Percentiles rank a stretch among this genome's conserved stretches.
Evolutionary conservation across 2,329 filamentous ascomycete genomes (phyloP).

Genomic region (Xylaria sp.): DNA sequence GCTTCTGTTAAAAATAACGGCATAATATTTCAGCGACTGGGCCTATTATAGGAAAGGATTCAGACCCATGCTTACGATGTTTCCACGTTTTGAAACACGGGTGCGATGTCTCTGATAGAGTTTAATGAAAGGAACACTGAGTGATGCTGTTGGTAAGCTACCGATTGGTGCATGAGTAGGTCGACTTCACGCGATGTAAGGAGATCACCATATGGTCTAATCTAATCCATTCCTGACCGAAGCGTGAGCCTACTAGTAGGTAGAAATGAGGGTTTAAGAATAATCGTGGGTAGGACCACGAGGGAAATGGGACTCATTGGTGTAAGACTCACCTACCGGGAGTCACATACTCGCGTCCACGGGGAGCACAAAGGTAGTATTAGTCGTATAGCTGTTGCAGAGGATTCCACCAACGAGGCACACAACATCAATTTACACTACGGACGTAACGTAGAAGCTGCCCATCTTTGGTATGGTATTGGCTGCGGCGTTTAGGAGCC

Average conservation of each 20-base stretch:
- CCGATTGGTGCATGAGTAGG: constrained; percentile 32
- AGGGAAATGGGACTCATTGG: neutral
- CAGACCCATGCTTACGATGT: constrained; percentile 9
- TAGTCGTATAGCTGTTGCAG: neutral
- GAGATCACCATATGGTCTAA: neutral
- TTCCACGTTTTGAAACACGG: constrained; percentile 30
- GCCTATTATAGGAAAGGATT: constrained; percentile 20
- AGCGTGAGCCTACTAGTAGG: neutral
- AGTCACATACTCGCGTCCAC: neutral
- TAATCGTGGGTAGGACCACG: neutral
- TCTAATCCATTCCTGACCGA: neutral
- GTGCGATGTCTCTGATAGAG: constrained; percentile 18
- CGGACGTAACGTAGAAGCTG: neutral
- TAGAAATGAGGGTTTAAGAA: neutral
- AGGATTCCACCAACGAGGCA: neutral
- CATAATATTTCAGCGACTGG: constrained; percentile 16
- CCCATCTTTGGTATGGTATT: neutral
- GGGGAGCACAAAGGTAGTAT: neutral
- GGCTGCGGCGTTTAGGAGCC: neutral
- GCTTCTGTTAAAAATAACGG: constrained; percentile 19
- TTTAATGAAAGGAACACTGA: constrained; percentile 34
- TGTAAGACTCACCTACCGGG: neutral
- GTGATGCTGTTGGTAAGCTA: constrained; percentile 34
- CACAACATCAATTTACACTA: neutral
- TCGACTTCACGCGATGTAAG: constrained; percentile 21